Evolutionary conservation across 768 basidiomycete species (phyloP), one percentile per base, ranked within the genome.

Genomic region (Naganishia kalamii): DNA sequence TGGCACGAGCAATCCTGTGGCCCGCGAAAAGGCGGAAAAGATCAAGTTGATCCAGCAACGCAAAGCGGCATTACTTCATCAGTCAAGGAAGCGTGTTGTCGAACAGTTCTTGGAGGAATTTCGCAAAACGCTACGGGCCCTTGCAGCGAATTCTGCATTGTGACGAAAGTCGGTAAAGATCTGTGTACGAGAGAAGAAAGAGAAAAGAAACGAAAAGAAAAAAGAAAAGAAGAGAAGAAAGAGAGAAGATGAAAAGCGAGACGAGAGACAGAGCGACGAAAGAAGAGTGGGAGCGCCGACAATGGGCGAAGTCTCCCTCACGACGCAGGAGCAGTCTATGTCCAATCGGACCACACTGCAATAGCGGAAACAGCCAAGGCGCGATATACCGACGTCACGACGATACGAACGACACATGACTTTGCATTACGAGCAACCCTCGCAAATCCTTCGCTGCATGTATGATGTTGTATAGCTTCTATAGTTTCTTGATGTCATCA

Each of bases 81-180:
- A 57, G 54, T 19, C 33, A 27, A 33, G 54, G 21, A 29, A 57
- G 23, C 5, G 19, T 8, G 54, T 23, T 57, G 54, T 57, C n/a
- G 54, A 57, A n/a, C 54, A 57, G 37, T 57, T 57, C 27, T 35
- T 57, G 10, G 17, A 37, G 5, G 54, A 57, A 40, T 23, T 57
- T 35, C 21, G 54, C 21, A 57, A 40, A 35, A 41, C 54, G 7
- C 27, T 57, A 35, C 54, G 13, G 23, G 54, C 4, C 4, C 1
- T 2, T 57, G 54, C 37, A 11, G 54, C 19, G 3, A 25, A 4
- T 35, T 10, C 27, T 19, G 3, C 54, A 21, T 23, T 5, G 27
- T 40, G 37, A 37, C 15, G 17, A 5, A n/a, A 23, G 13, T 32
- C 19, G 19, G 43, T 44, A n/a, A 40, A 40, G 17, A 40, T 8